Base-by-base conservation (phyloP, 805 yeast species). In the Suhomyces sp. region DNA sequence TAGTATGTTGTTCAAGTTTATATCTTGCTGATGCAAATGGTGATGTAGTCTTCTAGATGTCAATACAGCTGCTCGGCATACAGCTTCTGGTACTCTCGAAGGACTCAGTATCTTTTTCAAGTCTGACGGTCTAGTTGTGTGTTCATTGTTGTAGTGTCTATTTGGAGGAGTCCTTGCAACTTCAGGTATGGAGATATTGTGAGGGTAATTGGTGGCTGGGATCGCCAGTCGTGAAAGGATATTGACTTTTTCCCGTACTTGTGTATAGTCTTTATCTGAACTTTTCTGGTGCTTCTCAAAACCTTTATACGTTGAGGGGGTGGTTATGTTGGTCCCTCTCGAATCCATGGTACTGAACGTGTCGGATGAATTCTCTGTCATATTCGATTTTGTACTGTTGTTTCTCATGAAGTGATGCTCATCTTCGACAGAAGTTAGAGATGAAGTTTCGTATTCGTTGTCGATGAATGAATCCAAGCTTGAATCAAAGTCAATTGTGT, bases 331-430 rank as follows among this genome's bases (percentile, higher is more conserved):
- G 5, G 47, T 39, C 5, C 19, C 16, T 13, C 28, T 30, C 7
- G 42, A 31, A 20, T 35, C 32, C 6, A 31, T 22, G 20, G 35
- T 29, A 17, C 25, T 20, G 12, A 28, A 17, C 2, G 44, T 34
- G 6, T 35, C 33, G 16, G 39, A 12, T 4, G 42, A 37, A 12
- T 19, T 14, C 4, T 35, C n/a, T 3, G 47, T 43, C 25, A 25
- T 15, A 16, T 34, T 34, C 6, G 46, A 42, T 28, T 35, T 37
- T 10, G 47, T 39, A 14, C 47, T 43, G 24, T 39, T 39, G 24
- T 38, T 43, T 9, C 39, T 32, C 10, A 27, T 28, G 13, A 37
- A 36, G 11, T 11, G 12, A 25, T 19, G 36, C 10, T 26, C 36
- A 5, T 23, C 27, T 31, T 31, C 21, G 15, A n/a, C 13, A 14